Evolutionary conservation across 768 basidiomycete genomes (phyloP).

Genomic region (Neoboletus brunneissimus): DNA sequence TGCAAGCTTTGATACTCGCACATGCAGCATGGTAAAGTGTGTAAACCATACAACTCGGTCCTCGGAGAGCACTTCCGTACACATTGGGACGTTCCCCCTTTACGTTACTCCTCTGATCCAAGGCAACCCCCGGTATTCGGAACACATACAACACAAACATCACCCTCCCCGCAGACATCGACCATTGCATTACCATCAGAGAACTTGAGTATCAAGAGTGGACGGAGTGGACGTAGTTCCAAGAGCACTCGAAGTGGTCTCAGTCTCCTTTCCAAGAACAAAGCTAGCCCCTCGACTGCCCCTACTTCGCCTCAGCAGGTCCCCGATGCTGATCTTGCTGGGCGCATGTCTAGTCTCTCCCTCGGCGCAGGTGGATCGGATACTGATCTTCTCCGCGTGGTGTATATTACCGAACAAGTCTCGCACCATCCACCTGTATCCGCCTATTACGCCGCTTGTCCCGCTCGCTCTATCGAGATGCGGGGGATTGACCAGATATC

Average conservation of each 20-base stretch:
- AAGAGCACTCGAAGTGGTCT: conserved; percentile 59
- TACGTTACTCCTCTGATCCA: conserved; percentile 48
- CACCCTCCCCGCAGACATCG: conserved; percentile 26
- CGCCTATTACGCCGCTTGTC: conserved; percentile 76
- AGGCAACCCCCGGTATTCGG: conserved; percentile 45
- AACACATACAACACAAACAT: conserved; percentile 34
- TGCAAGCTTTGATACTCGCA: conserved; percentile 1
- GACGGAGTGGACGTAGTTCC: conserved; percentile 50
- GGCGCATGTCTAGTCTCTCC: conserved; percentile 60
- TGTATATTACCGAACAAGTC: conserved; percentile 88
- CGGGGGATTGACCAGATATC: conserved; percentile 89
- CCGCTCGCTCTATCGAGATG: conserved; percentile 66
- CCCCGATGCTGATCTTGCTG: conserved; percentile 41
- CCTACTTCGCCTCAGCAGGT: conserved; percentile 47
- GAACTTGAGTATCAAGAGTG: conserved; percentile 50
- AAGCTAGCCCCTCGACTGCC: conserved; percentile 33
- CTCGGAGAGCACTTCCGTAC: conserved; percentile 87
- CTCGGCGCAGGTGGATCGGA: conserved; percentile 39
- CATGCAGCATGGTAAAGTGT: conserved; percentile 79
- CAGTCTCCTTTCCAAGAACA: conserved; percentile 52
- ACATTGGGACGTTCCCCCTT: conserved; percentile 79
- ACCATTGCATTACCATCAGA: conserved; percentile 36
- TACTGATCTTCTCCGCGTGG: conserved; percentile 54
- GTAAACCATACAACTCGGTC: conserved; percentile 90
- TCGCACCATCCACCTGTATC: conserved; percentile 98